These are phyloP conservation scores for Tuber melanosporum DNA, from an alignment of 495 filamentous ascomycete species.

Conservation along the genomic window DNA sequence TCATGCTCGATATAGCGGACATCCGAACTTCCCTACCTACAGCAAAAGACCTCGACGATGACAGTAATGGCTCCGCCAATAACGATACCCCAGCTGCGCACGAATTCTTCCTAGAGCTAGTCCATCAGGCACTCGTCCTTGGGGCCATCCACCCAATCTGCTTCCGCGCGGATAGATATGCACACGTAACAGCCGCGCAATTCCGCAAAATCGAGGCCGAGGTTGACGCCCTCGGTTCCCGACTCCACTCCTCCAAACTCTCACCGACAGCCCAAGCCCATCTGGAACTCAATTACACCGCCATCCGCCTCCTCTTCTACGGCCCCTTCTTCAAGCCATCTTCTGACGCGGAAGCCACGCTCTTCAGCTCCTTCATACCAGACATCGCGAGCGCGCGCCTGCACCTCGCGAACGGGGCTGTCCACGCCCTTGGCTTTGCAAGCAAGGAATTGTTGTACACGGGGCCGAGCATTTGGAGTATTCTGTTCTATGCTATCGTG, in stretches of 20 bases:
- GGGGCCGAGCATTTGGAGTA: constrained; percentile 34
- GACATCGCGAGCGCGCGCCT: constrained; percentile 19
- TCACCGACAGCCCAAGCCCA: constrained; percentile 12
- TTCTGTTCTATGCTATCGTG: constrained; percentile 32
- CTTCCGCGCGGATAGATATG: constrained; percentile 29
- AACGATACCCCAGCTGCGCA: constrained; percentile 19
- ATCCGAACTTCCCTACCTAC: constrained; percentile 30
- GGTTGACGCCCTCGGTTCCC: constrained; percentile 10
- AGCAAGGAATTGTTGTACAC: constrained; percentile 26
- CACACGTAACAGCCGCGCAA: constrained; percentile 15
- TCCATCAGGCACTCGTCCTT: constrained; percentile 21
- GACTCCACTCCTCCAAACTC: constrained; percentile 18
- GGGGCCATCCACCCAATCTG: constrained; percentile 30
- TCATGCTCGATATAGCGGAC: constrained; percentile 32
- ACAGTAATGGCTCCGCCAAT: constrained; percentile 8
- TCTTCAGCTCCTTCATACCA: constrained; percentile 20
- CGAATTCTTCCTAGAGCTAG: constrained; percentile 28
- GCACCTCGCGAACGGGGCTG: constrained; percentile 17
- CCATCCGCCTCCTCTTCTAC: constrained; percentile 30
- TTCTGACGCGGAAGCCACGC: constrained; percentile 17
- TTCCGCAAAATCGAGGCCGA: constrained; percentile 25
- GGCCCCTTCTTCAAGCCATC: constrained; percentile 32
- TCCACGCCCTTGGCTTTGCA: constrained; percentile 19
- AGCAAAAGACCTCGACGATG: no score
- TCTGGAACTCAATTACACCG: constrained; percentile 26